A percentile compares a stretch with the other conserved stretches of the same genome.
Evolutionary conservation across 192 early-diverging fungal species (phyloP).

Genomic region (Coemansia sp.): DNA sequence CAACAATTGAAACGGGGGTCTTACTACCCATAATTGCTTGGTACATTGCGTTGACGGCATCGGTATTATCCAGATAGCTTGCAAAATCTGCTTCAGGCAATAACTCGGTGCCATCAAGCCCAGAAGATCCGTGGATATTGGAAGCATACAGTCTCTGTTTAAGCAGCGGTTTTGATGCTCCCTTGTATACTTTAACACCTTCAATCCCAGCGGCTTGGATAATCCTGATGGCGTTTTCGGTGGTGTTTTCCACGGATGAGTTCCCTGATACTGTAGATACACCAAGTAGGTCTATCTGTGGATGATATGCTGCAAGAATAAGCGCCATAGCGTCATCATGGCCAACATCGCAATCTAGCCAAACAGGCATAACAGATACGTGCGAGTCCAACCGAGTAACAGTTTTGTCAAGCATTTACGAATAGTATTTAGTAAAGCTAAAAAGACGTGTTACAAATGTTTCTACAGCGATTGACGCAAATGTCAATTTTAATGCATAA

Average conservation of each 20-base stretch:
- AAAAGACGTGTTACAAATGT: no score
- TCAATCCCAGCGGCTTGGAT: conserved; percentile 27
- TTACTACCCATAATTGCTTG: conserved; percentile 19
- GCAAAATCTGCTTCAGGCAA: conserved; percentile 20
- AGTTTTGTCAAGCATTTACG: no score
- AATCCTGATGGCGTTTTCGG: conserved; percentile 22
- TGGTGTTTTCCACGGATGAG: conserved; percentile 18
- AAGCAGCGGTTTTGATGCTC: conserved; percentile 26
- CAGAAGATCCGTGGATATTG: conserved; percentile 20
- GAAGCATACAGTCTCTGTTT: conserved; percentile 8
- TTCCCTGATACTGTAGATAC: conserved; percentile 31
- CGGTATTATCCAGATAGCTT: conserved; percentile 6
- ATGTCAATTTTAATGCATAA: no score
- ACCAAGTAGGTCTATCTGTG: conserved; percentile 21
- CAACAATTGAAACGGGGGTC: conserved; percentile 23
- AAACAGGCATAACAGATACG: conserved; percentile 11
- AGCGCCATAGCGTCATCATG: conserved; percentile 41
- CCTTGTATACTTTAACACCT: conserved; percentile 26
- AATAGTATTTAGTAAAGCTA: no score
- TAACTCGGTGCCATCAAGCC: conserved; percentile 13
- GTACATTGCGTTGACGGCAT: conserved; percentile 23
- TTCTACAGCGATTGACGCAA: no score
- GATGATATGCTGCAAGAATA: conserved; percentile 32
- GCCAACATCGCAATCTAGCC: conserved; percentile 43
- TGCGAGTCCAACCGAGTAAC: no score